Evolutionary conservation across 108 stramenopile species (phyloP), one percentile per base, ranked within the genome.

Genomic region (Pelagomonas calceolata): DNA sequence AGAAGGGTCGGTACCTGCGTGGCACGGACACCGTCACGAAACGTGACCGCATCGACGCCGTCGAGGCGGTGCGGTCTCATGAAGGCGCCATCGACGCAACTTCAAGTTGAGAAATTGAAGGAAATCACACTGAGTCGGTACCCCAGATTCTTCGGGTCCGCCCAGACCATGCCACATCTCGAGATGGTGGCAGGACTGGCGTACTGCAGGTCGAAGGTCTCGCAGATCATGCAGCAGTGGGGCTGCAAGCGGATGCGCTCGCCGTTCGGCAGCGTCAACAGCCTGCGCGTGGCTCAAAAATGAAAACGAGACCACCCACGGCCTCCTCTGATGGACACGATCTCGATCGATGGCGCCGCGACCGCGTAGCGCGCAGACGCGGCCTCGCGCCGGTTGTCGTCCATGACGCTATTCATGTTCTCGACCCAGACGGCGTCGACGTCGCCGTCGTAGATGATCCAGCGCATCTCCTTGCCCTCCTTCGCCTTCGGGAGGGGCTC

Each of bases 391-490:
- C 26, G 14, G 51, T 60, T 60, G 66, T 76, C 76, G 71, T 76
- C 86, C 87, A 88, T 88, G 70, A 88, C 87, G 5, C 81, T 83
- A 77, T 88, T 88, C 87, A 88, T 87, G 73, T 88, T 87, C 80
- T 88, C 87, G 34, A 88, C 86, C 87, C 87, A 88, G 51, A 84
- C 71, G 9, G 87, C 87, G 68, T 88, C 87, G 21, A 88, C 87
- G 69, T 88, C 87, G 44, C 87, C 87, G 44, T 88, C 87, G 75
- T 80, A 87, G 44, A 88, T 72, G 67, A 88, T 84, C 83, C 85
- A 84, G n/a, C 86, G 77, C 63, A 87, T 63, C 73, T 88, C 87
- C n/a, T n/a, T n/a, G 66, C 82, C 81, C 65, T 88, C 87, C 32
- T 73, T 76, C 33, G 85, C 85, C 32, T 79, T 63, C 4, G 83